Percentiles rank a stretch among this genome's conserved stretches.
These are phyloP conservation scores for Pythium sp. DNA, from an alignment of 352 stramenopile species.

Conservation along the genomic window DNA sequence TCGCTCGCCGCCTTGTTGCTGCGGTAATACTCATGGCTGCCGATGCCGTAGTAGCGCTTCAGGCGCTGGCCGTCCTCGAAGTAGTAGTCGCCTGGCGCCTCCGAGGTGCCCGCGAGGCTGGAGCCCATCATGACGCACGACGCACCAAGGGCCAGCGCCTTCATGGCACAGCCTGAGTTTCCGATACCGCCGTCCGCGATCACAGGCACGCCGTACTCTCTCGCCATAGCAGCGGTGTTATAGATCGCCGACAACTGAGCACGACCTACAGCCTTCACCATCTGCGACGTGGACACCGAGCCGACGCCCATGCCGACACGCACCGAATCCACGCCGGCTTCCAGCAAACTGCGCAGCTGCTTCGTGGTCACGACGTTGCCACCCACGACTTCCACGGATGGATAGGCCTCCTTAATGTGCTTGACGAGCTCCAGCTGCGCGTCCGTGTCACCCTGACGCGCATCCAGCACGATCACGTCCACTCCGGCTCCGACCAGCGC, in stretches of 20 bases:
- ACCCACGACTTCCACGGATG: slow-evolving; percentile 93
- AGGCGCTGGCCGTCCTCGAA: slow-evolving; percentile 98
- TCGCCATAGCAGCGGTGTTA: slow-evolving; percentile 92
- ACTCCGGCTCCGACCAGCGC: slow-evolving; percentile 91
- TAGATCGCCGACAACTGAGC: slow-evolving; percentile 98
- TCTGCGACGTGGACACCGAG: slow-evolving; percentile 99
- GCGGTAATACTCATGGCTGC: slow-evolving; percentile 93
- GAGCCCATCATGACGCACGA: slow-evolving; percentile 99
- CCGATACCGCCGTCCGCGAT: slow-evolving; percentile 98
- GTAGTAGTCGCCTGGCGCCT: slow-evolving; percentile 99
- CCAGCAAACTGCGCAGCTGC: slow-evolving; percentile 95
- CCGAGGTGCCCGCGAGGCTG: slow-evolving; percentile 96
- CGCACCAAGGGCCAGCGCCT: slow-evolving; percentile 95
- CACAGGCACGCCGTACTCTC: slow-evolving; percentile 95
- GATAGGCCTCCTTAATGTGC: slow-evolving; percentile 93
- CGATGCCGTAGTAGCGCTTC: slow-evolving; percentile 99
- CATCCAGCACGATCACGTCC: slow-evolving; percentile 98
- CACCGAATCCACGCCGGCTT: slow-evolving; percentile 97
- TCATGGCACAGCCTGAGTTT: slow-evolving; percentile 95
- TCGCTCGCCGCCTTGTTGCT: slow-evolving; percentile 42
- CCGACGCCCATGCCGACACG: slow-evolving; percentile 99
- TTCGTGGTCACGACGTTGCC: slow-evolving; percentile 97
- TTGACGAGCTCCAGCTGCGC: slow-evolving; percentile 69
- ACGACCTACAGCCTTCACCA: slow-evolving; percentile 96
- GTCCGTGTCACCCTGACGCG: slow-evolving; percentile 96